These are phyloP conservation scores for Nasturtium officinale DNA, from an alignment of 345 rosid genomes.

Conservation along the genomic window DNA sequence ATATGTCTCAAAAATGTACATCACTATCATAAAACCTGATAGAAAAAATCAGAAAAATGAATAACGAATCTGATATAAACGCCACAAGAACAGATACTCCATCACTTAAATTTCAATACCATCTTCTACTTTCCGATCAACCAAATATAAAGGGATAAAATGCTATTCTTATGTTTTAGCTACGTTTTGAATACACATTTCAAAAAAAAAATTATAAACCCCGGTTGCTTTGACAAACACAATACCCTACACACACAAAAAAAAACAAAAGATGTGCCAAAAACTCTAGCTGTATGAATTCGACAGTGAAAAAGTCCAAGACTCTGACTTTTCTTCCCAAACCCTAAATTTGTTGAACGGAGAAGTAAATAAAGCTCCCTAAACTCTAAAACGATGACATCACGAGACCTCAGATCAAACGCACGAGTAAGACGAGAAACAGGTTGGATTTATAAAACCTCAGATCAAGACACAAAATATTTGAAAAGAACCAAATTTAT, in stretches of 20 bases:
- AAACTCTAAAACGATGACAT: background rate
- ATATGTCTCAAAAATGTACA: conserved; percentile 87
- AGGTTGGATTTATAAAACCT: conserved; percentile 5
- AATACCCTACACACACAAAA: background rate
- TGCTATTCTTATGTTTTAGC: background rate
- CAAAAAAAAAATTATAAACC: conserved; percentile 3
- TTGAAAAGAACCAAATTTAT: background rate
- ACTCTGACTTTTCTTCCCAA: conserved; percentile 12
- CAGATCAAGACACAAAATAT: conserved; percentile 15
- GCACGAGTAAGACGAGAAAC: conserved; percentile 3
- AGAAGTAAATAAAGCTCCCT: background rate
- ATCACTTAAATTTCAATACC: background rate
- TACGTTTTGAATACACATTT: conserved; percentile 7
- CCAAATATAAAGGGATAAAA: background rate
- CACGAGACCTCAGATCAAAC: conserved; percentile 26
- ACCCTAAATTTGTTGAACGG: background rate
- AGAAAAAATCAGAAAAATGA: background rate
- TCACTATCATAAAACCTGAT: conserved; percentile 88
- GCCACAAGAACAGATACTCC: conserved; percentile 7
- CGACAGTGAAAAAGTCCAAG: background rate
- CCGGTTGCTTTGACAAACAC: background rate
- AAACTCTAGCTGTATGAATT: background rate
- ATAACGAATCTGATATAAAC: background rate
- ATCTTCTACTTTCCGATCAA: background rate
- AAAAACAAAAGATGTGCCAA: background rate